Evolutionary conservation across 2,329 filamentous ascomycete genomes (phyloP), one percentile per base, ranked within the genome.

Genomic region (Fusarium nematophilum): DNA sequence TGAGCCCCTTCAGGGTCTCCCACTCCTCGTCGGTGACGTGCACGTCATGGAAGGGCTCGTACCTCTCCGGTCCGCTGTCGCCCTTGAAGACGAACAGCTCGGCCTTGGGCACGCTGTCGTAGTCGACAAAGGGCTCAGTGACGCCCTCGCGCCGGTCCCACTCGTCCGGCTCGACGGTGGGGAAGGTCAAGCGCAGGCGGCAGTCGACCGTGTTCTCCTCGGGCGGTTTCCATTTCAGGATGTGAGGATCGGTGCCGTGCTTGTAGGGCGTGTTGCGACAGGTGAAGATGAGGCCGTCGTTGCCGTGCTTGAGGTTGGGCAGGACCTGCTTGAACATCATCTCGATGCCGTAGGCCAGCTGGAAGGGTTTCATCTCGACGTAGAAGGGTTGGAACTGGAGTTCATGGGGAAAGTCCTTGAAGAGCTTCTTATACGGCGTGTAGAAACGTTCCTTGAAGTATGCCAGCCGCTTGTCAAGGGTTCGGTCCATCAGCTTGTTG

Each of bases 251-350:
- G 10, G 95, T 99, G 65, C 95, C 95, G 64, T 90, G 89, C 67
- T 89, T 89, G 79, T 99, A 99, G 9, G 89, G 84, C 14, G 91
- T 92, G 67, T 87, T 90, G 62, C 91, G 88, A 78, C 94, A 97
- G n/a, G 95, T 98, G 77, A 98, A 99, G 71, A 99, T 97, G 39
- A 99, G 84, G 6, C 95, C 95, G 73, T 99, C 95, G 74, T 97
- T 98, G 59, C 94, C 93, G 73, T 99, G 95, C 65, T 89, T 90
- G 29, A 99, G 84, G 34, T 83, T 87, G 1, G 93, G 93, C 23
- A 98, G 86, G 37, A 96, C 86, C 53, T 93, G 84, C 65, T 88
- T 86, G 79, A 99, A 97, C 90, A 98, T 96, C 85, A 91, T 91
- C 71, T 92, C 89, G 57, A 96, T 88, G 39, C 88, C 92, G 78